Percentiles rank a stretch among this genome's conserved stretches.
Evolutionary conservation across 1,139 yeast species (phyloP).

Genomic region (Diutina mesorugosa): DNA sequence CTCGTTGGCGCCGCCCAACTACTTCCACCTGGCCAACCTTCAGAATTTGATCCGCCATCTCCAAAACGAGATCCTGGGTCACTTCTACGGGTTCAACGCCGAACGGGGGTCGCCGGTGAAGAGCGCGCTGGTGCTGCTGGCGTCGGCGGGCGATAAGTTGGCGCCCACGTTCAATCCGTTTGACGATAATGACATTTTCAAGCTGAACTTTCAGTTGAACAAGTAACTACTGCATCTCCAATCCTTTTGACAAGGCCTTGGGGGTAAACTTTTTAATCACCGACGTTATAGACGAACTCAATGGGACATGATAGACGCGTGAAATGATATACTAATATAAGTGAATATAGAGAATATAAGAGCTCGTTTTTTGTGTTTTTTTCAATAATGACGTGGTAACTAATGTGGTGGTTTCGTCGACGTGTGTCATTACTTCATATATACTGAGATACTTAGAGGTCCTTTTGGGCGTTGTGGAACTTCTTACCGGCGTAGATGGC

Average conservation of each 20-base stretch:
- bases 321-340: neutral
- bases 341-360: neutral
- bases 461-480: conserved; percentile 26
- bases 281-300: neutral
- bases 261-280: neutral
- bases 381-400: too few relatives aligned
- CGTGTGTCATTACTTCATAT: neutral
- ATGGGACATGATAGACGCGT: neutral
- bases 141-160: conserved; percentile 3
- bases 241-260: neutral
- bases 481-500: conserved; percentile 87
- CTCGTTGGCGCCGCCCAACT: conserved; percentile 21
- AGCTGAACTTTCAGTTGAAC: conserved; percentile 1
- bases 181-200: conserved; percentile 3
- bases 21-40: conserved; percentile 31
- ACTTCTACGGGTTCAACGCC: conserved; percentile 28
- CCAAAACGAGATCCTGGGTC: conserved; percentile 21
- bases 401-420: neutral
- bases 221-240: neutral
- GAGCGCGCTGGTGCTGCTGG: conserved; percentile 1
- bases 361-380: too few relatives aligned
- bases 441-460: neutral
- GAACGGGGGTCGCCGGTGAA: conserved; percentile 3
- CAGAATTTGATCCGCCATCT: conserved; percentile 22
- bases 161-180: conserved; percentile 6